phyloP scores from a whole-genome alignment of 768 basidiomycete species.

The Mycena haematopus region DNA sequence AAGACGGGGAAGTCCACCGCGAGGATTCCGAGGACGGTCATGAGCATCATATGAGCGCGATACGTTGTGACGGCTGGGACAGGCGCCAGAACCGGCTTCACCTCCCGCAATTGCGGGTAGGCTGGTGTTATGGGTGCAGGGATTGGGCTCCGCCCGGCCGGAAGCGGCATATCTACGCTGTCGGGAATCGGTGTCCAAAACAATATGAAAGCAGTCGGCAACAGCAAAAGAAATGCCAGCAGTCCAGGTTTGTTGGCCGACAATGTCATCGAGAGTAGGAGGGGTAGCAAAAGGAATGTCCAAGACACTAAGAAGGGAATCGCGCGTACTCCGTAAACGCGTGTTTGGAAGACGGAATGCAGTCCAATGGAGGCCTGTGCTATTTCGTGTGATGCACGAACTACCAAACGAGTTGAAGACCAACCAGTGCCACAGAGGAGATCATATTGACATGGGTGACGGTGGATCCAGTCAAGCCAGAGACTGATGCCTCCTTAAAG shows the following conservation, averaged over 20 bases:
- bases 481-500: slow-evolving; percentile 78
- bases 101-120: slow-evolving; percentile 16
- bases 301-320: slow-evolving; percentile 60
- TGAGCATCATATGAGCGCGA: slow-evolving; percentile 92
- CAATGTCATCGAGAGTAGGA: slow-evolving; percentile 83
- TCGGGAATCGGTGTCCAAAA: slow-evolving; percentile 47
- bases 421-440: slow-evolving; percentile 62
- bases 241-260: slow-evolving; percentile 63
- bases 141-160: slow-evolving; percentile 30
- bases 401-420: not conserved
- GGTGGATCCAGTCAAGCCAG: slow-evolving; percentile 66
- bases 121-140: not conserved
- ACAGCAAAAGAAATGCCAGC: slow-evolving; percentile 56
- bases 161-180: slow-evolving; percentile 51
- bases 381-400: not conserved
- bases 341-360: slow-evolving; percentile 64
- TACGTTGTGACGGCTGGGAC: slow-evolving; percentile 86
- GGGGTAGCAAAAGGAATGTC: slow-evolving; percentile 70
- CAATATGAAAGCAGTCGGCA: slow-evolving; percentile 53
- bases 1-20: slow-evolving; percentile 97
- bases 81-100: slow-evolving; percentile 40
- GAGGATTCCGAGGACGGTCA: slow-evolving; percentile 89
- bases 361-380: slow-evolving; percentile 74
- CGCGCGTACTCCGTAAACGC: slow-evolving; percentile 45
- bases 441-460: slow-evolving; percentile 69